Conservation (phyloP, 768 basidiomycete species). For the Lenzites betulinus region DNA sequence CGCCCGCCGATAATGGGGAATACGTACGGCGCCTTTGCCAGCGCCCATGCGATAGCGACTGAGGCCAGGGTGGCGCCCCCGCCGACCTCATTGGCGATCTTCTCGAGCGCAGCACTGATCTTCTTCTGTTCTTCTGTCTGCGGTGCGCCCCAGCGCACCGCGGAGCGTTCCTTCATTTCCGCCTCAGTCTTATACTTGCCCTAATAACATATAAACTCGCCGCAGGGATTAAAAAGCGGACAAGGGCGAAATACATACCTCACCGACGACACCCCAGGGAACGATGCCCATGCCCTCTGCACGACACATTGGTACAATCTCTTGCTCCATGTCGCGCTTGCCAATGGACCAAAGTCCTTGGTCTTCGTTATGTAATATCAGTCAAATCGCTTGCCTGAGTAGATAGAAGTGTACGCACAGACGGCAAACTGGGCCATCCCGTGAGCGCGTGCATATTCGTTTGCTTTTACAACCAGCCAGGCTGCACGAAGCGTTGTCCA, state of each 20-base stretch:
- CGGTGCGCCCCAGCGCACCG: slow-evolving; percentile 37
- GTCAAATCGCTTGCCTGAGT: slow-evolving; percentile 10
- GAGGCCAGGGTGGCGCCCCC: slow-evolving; percentile 8
- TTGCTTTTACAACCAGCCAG: slow-evolving; percentile 39
- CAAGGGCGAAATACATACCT: not conserved
- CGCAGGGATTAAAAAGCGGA: too few species aligned
- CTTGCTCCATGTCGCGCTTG: slow-evolving; percentile 44
- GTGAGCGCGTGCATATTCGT: slow-evolving; percentile 42
- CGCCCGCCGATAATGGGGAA: too few species aligned
- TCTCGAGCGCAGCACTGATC: slow-evolving; percentile 45
- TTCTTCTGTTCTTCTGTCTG: slow-evolving; percentile 25
- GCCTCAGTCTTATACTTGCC: slow-evolving; percentile 41
- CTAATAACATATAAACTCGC: slow-evolving; percentile 21
- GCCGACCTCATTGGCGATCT: slow-evolving; percentile 51
- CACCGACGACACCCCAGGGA: slow-evolving; percentile 3
- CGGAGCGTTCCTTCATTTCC: slow-evolving; percentile 32
- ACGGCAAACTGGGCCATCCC: slow-evolving; percentile 32
- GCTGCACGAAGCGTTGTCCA: slow-evolving; percentile 27
- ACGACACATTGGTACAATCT: slow-evolving; percentile 40
- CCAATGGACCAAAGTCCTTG: slow-evolving; percentile 37
- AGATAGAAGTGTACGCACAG: slow-evolving; percentile 1
- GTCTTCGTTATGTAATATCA: slow-evolving; percentile 43
- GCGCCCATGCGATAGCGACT: slow-evolving; percentile 24
- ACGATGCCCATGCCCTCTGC: slow-evolving; percentile 30
- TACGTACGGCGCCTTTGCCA: slow-evolving; percentile 6